phyloP scores from a whole-genome alignment of 331 rosid species.

The Prunus yedoensis region DNA sequence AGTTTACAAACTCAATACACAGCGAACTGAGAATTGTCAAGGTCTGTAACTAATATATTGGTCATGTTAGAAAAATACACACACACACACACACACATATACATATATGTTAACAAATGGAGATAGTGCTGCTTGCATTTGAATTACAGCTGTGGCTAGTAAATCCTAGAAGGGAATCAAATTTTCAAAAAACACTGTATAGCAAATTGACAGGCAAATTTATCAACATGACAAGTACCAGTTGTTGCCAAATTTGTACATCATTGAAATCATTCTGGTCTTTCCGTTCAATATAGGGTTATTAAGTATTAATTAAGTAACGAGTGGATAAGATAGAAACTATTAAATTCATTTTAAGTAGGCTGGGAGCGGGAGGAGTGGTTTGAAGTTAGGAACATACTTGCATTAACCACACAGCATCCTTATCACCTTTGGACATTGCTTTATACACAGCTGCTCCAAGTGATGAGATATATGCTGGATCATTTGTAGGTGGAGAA shows the following conservation, averaged over 20 bases:
- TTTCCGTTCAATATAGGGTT: no score
- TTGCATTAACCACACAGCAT: slow-evolving; percentile 99
- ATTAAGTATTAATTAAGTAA: no score
- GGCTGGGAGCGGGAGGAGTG: not conserved
- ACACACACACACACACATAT: no score
- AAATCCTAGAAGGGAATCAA: not conserved
- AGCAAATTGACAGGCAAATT: not conserved
- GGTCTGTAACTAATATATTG: not conserved
- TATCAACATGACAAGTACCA: not conserved
- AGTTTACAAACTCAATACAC: not conserved
- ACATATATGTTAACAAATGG: not conserved
- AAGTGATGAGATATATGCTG: slow-evolving; percentile 69
- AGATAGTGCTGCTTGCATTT: not conserved
- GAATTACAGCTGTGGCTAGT: not conserved
- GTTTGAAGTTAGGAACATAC: slow-evolving; percentile 52
- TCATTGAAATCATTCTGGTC: not conserved
- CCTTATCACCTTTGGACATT: slow-evolving; percentile 75
- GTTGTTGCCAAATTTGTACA: not conserved
- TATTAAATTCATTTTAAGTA: not conserved
- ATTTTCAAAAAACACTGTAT: not conserved
- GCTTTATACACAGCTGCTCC: slow-evolving; percentile 95
- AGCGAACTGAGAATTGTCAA: slow-evolving; percentile 7
- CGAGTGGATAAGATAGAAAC: not conserved
- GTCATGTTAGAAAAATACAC: not conserved
- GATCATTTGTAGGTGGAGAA: slow-evolving; percentile 78